These are phyloP conservation scores for Fraxinus nigra DNA, from an alignment of 305 asterid species.

Conservation along the genomic window DNA sequence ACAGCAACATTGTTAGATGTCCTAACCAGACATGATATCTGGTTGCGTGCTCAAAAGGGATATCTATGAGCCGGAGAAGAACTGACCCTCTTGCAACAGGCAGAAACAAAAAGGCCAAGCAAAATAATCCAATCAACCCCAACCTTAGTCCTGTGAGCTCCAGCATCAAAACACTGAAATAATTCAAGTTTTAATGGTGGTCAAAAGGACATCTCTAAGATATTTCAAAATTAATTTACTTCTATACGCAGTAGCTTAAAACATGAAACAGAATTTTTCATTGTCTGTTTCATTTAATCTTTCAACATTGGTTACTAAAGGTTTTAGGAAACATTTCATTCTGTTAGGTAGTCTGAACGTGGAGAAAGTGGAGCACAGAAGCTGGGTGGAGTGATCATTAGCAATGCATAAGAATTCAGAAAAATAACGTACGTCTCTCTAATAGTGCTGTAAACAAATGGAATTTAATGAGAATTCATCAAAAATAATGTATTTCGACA, in stretches of 20 bases:
- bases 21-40: constrained; percentile 92
- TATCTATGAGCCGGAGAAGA: constrained; percentile 68
- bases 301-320: not conserved
- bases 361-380: not conserved
- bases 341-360: not conserved
- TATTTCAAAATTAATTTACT: not conserved
- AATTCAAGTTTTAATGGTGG: constrained; percentile 3
- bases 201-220: not conserved
- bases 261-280: not conserved
- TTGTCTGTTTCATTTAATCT: not conserved
- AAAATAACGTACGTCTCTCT: not conserved
- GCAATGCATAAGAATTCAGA: not conserved
- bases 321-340: not conserved
- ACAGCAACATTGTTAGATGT: constrained; percentile 72
- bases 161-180: constrained; percentile 49
- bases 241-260: not conserved
- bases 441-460: not conserved
- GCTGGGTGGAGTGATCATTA: not conserved
- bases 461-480: not conserved
- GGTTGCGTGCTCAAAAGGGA: constrained; percentile 87
- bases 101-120: constrained; percentile 64
- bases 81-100: constrained; percentile 75
- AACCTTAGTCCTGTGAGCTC: constrained; percentile 60
- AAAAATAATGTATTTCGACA: not conserved
- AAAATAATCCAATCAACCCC: constrained; percentile 64